A percentile compares a stretch with the other conserved stretches of the same genome.
Conservation (phyloP, 2,329 filamentous ascomycete genomes). For the Ceratocystis albifundus region DNA sequence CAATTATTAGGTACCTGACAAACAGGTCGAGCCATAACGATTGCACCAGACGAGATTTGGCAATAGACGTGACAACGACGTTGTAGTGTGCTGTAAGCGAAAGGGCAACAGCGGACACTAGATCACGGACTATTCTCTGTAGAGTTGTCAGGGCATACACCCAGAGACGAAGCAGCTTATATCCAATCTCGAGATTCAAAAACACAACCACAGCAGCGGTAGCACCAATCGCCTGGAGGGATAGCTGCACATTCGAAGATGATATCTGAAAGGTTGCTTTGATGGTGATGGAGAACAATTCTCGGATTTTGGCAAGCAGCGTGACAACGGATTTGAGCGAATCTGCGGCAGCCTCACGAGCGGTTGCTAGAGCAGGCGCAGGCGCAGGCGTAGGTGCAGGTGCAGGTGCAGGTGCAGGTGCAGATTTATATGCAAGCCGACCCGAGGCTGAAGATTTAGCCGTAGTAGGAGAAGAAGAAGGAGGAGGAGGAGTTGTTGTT, state of each 20-base stretch:
- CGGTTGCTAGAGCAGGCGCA: slow-evolving; percentile 5
- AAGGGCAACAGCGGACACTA: slow-evolving; percentile 15
- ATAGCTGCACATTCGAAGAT: slow-evolving; percentile 22
- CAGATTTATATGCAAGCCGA: neutral
- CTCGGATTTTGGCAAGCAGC: slow-evolving; percentile 19
- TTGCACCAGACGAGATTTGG: slow-evolving; percentile 14
- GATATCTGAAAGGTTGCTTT: slow-evolving; percentile 22
- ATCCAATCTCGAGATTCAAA: slow-evolving; percentile 22
- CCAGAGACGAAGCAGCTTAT: slow-evolving; percentile 22
- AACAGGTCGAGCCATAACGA: slow-evolving; percentile 21
- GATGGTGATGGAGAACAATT: slow-evolving; percentile 17
- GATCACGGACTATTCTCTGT: slow-evolving; percentile 20
- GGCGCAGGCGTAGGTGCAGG: too few relatives aligned
- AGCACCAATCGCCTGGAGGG: slow-evolving; percentile 18
- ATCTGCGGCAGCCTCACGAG: slow-evolving; percentile 16
- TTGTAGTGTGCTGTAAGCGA: slow-evolving; percentile 18
- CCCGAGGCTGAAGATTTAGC: slow-evolving; percentile 8
- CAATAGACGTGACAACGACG: neutral
- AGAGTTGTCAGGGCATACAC: slow-evolving; percentile 21
- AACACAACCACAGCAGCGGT: slow-evolving; percentile 21
- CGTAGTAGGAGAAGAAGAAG: neutral
- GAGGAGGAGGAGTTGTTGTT: too few relatives aligned
- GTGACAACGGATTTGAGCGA: slow-evolving; percentile 18
- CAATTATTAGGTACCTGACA: slow-evolving; percentile 20
- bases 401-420: neutral